A percentile compares a stretch with the other conserved stretches of the same genome.
Conservation (phyloP, 495 filamentous ascomycete genomes). For the Hyaloscypha variabilis region DNA sequence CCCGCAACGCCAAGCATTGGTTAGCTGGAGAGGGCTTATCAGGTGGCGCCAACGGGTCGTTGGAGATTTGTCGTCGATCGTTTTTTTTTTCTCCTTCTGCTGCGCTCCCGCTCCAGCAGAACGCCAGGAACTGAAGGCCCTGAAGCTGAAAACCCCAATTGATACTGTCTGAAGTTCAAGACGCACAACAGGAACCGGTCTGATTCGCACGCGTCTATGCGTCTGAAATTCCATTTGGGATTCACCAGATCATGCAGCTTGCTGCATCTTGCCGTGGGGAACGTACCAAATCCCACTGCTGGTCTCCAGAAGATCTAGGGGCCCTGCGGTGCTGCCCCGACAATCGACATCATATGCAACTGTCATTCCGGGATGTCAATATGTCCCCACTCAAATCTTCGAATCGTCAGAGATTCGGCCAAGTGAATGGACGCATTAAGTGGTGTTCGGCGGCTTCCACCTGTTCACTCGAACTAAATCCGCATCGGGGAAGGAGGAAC, state of each 20-base stretch:
- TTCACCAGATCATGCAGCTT: not conserved
- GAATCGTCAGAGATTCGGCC: not conserved
- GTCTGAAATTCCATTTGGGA: not conserved
- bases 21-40: not conserved
- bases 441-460: not conserved
- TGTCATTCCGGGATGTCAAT: constrained; percentile 10
- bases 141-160: not conserved
- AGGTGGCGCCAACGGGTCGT: not conserved
- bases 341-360: constrained; percentile 6
- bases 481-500: no score
- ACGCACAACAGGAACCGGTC: not conserved
- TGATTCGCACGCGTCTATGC: not conserved
- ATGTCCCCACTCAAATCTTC: not conserved
- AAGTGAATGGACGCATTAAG: not conserved
- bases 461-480: not conserved
- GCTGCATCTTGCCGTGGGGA: not conserved
- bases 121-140: not conserved
- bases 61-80: not conserved
- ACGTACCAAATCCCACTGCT: not conserved
- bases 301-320: not conserved
- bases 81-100: not conserved
- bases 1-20: not conserved
- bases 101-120: not conserved
- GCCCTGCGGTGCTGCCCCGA: not conserved
- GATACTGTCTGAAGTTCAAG: not conserved